A percentile compares a stretch with the other conserved stretches of the same genome.
Evolutionary conservation across 1,139 yeast species (phyloP).

Genomic region (Yamadazyma friedrichii): DNA sequence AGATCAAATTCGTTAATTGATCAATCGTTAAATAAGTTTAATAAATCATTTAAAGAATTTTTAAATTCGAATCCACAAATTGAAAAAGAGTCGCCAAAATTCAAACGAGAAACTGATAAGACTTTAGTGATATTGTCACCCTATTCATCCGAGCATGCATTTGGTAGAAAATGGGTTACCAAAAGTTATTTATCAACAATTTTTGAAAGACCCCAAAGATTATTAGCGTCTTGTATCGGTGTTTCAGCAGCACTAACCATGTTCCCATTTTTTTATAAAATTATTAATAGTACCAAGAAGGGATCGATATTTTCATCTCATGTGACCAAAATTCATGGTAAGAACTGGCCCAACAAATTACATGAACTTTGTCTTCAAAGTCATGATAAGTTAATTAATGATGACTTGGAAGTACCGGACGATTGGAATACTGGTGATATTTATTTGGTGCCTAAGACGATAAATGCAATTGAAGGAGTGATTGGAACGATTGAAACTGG

Average conservation of each 20-base stretch:
- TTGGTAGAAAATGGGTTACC: constrained; percentile 75
- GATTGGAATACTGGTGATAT: constrained; percentile 87
- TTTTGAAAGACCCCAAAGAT: constrained; percentile 82
- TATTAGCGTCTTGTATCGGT: constrained; percentile 75
- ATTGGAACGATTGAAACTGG: constrained; percentile 78
- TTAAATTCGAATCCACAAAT: constrained; percentile 56
- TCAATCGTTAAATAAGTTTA: constrained; percentile 37
- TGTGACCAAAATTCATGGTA: constrained; percentile 74
- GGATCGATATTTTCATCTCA: constrained; percentile 55
- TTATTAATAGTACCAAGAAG: constrained; percentile 48
- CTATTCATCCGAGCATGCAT: constrained; percentile 63
- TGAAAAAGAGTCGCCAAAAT: constrained; percentile 48
- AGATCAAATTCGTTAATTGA: constrained; percentile 36
- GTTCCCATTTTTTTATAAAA: constrained; percentile 59
- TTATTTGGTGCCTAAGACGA: constrained; percentile 65
- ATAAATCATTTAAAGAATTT: constrained; percentile 45
- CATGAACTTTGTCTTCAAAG: constrained; percentile 61
- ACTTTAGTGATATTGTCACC: constrained; percentile 60
- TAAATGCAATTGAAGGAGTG: constrained; percentile 76
- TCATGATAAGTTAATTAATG: constrained; percentile 51
- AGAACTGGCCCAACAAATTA: constrained; percentile 65
- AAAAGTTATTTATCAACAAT: constrained; percentile 66
- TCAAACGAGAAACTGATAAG: constrained; percentile 42
- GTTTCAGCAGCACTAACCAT: constrained; percentile 73
- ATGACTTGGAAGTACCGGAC: constrained; percentile 71